Evolutionary conservation across 352 stramenopile species (phyloP), one percentile per base, ranked within the genome.

Genomic region (Pythium volutum): DNA sequence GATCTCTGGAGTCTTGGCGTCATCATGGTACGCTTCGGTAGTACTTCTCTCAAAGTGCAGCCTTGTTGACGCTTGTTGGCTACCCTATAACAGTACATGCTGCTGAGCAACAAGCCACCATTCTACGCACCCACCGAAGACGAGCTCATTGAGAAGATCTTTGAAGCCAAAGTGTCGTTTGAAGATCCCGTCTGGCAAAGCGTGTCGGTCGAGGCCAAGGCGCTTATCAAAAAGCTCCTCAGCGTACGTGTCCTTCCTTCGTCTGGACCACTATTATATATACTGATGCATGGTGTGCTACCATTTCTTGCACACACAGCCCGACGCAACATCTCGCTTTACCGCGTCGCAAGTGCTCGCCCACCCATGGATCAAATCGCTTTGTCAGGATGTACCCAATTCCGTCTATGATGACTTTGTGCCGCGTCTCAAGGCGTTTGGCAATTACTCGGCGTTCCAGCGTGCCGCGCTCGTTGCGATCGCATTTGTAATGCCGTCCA

Each of bases 1-100:
- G 84, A 93, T 75, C 74, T 91, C 26, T 93, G 84, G 81, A 93
- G 84, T 61, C 76, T 93, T 8, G 84, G 84, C 11, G 76, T 93
- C 20, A 87, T 91, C 58, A 93, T 91, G 83, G 81, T 88, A 62
- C 18, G 61, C 3, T 29, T n/a, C 16, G 11, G 1, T 11, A 29
- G 16, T 26, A 46, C 23, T 18, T 49, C 11, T 47, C 39, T 34
- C 18, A 38, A 7, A 16, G 12, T 16, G 16, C 34, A 31, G 16
- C 41, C 48, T 41, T 25, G 29, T 16, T 36, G 27, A 42, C 9
- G 18, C 42, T 48, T 7, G 18, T n/a, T 43, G 36, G 14, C 42
- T 48, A 48, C 42, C 27, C 4, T 16, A 20, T 39, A n/a, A 3
- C 50, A 91, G 83, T 93, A 83, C 64, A 93, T 91, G 84, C 74